These are phyloP conservation scores for Cinnamomum micranthum DNA, from an alignment of 164 flowering plant genomes.

Conservation along the genomic window DNA sequence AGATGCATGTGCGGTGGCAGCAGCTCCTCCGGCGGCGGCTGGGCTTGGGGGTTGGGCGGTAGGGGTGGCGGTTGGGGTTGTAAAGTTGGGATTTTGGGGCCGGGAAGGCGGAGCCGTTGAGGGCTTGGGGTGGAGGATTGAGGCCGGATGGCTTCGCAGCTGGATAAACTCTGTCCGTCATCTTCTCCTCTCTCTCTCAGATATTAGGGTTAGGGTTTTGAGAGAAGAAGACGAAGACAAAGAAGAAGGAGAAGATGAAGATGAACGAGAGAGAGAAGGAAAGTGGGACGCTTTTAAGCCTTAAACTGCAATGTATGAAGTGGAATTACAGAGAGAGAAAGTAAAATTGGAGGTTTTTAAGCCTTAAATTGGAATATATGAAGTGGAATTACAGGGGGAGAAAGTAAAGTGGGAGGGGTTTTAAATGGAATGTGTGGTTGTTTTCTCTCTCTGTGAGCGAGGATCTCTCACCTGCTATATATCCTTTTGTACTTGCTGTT, in stretches of 20 bases:
- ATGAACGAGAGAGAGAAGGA: not conserved
- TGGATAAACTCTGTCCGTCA: conserved; percentile 54
- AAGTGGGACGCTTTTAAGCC: not conserved
- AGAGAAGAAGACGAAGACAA: not conserved
- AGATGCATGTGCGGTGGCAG: conserved; percentile 54
- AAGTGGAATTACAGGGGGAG: not conserved
- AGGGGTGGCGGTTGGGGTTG: conserved; percentile 55
- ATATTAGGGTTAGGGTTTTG: not conserved
- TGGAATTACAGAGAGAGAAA: no score
- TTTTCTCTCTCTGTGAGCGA: no score
- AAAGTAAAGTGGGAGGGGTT: not conserved
- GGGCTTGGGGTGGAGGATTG: conserved; percentile 10
- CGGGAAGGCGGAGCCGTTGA: conserved; percentile 33
- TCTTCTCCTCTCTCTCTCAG: conserved; percentile 1
- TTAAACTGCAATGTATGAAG: not conserved
- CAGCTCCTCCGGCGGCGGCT: conserved; percentile 28
- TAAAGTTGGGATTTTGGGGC: conserved; percentile 62
- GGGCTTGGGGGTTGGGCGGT: conserved; percentile 59
- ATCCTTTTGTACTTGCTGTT: no score
- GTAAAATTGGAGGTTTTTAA: no score
- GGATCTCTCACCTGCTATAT: no score
- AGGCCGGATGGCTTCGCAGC: conserved; percentile 21
- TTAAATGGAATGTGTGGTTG: no score
- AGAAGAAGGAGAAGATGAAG: not conserved
- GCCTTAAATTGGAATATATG: no score